A percentile compares a stretch with the other conserved stretches of the same genome.
These are phyloP conservation scores for Trichocomaceae sp. DNA, from an alignment of 2,329 filamentous ascomycete genomes.

Conservation along the genomic window DNA sequence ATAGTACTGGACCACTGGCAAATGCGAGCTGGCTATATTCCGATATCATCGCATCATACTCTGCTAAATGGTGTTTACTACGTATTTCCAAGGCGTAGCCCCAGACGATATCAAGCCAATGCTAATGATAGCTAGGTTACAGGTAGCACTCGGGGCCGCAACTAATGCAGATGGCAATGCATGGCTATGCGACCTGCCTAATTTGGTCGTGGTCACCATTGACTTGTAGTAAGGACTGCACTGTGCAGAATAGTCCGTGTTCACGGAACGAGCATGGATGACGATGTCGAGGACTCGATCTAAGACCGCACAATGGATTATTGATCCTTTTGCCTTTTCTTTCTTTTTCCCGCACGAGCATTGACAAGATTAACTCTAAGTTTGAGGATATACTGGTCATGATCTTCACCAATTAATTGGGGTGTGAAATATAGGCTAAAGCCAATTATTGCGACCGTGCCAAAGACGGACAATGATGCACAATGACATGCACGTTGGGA, in stretches of 20 bases:
- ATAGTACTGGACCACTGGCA: too few relatives aligned
- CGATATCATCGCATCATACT: too few relatives aligned
- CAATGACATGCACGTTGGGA: neutral
- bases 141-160: neutral
- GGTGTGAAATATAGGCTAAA: neutral
- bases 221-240: too few relatives aligned
- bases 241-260: too few relatives aligned
- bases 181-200: neutral
- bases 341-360: neutral
- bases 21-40: too few relatives aligned
- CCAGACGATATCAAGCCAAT: too few relatives aligned
- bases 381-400: neutral
- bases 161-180: neutral
- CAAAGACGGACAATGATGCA: neutral
- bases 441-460: neutral
- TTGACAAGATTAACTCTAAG: neutral
- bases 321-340: neutral
- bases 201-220: neutral
- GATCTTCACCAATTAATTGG: neutral
- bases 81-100: too few relatives aligned
- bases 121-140: too few relatives aligned
- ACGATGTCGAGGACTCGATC: neutral
- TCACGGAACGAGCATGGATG: neutral
- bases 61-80: too few relatives aligned
- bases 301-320: neutral